These are phyloP conservation scores for Hypoxylon sp. DNA, from an alignment of 2,329 filamentous ascomycete species.

Conservation along the genomic window DNA sequence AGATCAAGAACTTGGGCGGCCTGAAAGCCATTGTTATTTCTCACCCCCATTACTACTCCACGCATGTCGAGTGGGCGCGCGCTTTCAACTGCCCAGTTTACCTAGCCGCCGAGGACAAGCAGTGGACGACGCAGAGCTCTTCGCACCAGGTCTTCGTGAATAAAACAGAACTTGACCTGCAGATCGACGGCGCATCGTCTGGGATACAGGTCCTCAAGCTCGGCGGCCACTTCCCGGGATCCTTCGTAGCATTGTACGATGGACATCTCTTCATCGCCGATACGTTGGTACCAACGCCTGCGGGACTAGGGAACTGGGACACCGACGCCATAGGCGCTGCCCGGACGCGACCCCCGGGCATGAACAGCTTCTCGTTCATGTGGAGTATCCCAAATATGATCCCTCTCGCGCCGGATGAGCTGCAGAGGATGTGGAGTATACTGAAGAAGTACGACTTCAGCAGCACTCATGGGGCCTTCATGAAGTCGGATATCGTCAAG, in stretches of 20 bases:
- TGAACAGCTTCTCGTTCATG: slow-evolving; percentile 76
- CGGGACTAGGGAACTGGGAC: slow-evolving; percentile 63
- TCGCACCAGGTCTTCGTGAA: slow-evolving; percentile 62
- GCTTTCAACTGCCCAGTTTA: slow-evolving; percentile 79
- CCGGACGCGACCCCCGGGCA: slow-evolving; percentile 56
- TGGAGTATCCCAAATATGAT: slow-evolving; percentile 84
- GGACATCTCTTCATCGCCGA: slow-evolving; percentile 79
- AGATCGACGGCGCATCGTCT: slow-evolving; percentile 48
- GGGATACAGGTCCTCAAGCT: slow-evolving; percentile 75
- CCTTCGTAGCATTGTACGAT: slow-evolving; percentile 73
- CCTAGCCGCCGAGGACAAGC: slow-evolving; percentile 71
- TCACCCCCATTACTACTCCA: slow-evolving; percentile 86
- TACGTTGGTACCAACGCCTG: slow-evolving; percentile 78
- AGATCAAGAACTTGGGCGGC: slow-evolving; percentile 72
- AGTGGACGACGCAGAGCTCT: slow-evolving; percentile 70
- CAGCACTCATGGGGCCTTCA: slow-evolving; percentile 76
- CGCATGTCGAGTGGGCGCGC: slow-evolving; percentile 79
- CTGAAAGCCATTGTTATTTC: slow-evolving; percentile 79
- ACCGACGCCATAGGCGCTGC: slow-evolving; percentile 56
- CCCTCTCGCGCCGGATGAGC: slow-evolving; percentile 72
- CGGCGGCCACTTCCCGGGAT: slow-evolving; percentile 85
- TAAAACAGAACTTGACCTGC: slow-evolving; percentile 57
- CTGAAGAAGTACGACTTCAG: slow-evolving; percentile 72
- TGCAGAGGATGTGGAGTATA: slow-evolving; percentile 77
- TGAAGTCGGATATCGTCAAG: slow-evolving; percentile 70